Conservation (phyloP, 202 grass and related monocot species). For the Zoysia matrella region DNA sequence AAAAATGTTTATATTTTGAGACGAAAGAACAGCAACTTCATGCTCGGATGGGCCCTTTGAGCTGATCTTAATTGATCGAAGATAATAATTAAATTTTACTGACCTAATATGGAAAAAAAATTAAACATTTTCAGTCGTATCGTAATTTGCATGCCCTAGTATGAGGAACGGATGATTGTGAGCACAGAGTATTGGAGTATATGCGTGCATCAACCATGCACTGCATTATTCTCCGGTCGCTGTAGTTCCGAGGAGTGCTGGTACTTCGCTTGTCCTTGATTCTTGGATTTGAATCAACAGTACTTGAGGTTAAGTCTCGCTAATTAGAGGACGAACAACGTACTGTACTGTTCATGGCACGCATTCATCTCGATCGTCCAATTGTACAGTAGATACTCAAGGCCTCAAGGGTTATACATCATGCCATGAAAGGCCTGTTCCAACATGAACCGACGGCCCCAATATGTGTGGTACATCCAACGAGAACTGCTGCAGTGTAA, state of each 20-base stretch:
- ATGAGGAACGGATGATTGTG: background rate
- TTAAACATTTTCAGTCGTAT: background rate
- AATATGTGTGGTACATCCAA: no score
- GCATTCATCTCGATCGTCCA: background rate
- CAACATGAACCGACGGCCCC: no score
- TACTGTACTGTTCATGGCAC: background rate
- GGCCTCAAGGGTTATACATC: background rate
- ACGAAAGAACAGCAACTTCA: constrained; percentile 36
- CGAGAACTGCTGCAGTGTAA: background rate
- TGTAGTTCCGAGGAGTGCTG: background rate
- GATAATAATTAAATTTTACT: background rate
- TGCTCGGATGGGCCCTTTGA: constrained; percentile 71
- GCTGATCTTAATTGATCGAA: background rate
- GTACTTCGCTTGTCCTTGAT: constrained; percentile 5
- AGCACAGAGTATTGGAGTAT: background rate
- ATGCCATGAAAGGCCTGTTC: no score
- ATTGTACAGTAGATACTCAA: background rate
- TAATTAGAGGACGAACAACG: background rate
- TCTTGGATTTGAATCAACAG: constrained; percentile 22
- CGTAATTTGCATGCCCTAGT: constrained; percentile 2
- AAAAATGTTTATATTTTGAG: no score
- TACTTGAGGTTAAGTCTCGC: background rate
- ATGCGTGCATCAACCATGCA: background rate
- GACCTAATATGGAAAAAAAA: background rate
- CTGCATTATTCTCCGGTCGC: background rate